A percentile compares a stretch with the other conserved stretches of the same genome.
phyloP scores from a whole-genome alignment of 2,329 filamentous ascomycete genomes.

The Lizonia empirigonia region DNA sequence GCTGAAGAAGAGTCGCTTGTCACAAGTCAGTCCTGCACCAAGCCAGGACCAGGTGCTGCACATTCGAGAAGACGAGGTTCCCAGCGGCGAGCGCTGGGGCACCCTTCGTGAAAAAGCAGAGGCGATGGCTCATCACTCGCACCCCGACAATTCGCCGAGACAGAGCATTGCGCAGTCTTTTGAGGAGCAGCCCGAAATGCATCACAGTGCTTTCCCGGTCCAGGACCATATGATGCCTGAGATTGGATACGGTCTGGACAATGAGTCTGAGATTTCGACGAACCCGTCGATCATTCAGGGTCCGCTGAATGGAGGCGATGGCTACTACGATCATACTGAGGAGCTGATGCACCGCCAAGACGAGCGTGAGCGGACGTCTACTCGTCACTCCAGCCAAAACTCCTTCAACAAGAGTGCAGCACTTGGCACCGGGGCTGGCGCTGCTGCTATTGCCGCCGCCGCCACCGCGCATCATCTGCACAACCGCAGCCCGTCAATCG shows the following conservation, averaged over 20 bases:
- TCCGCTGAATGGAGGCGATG: constrained; percentile 63
- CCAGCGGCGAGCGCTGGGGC: constrained; percentile 43
- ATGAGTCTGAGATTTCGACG: constrained; percentile 72
- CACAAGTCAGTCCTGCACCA: constrained; percentile 34
- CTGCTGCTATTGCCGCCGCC: constrained; percentile 60
- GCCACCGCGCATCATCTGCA: constrained; percentile 55
- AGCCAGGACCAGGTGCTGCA: constrained; percentile 19
- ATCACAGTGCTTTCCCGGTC: constrained; percentile 72
- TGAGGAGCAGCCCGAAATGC: constrained; percentile 61
- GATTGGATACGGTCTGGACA: constrained; percentile 68
- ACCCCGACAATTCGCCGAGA: constrained; percentile 56
- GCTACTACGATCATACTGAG: constrained; percentile 51
- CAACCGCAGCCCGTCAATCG: constrained; percentile 35
- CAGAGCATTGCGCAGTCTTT: constrained; percentile 60
- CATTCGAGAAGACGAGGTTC: constrained; percentile 29
- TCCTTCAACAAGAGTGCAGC: constrained; percentile 40
- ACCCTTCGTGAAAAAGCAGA: constrained; percentile 52
- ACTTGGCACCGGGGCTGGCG: constrained; percentile 56
- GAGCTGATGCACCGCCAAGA: constrained; percentile 42
- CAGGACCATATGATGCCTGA: constrained; percentile 75
- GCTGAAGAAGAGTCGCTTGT: constrained; percentile 32
- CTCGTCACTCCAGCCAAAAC: constrained; percentile 33
- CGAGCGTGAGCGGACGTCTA: constrained; percentile 41
- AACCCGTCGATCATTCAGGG: constrained; percentile 85
- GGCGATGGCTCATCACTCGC: constrained; percentile 35